Conservation (phyloP, 2,329 filamentous ascomycete genomes). For the Colletotrichum truncatum region DNA sequence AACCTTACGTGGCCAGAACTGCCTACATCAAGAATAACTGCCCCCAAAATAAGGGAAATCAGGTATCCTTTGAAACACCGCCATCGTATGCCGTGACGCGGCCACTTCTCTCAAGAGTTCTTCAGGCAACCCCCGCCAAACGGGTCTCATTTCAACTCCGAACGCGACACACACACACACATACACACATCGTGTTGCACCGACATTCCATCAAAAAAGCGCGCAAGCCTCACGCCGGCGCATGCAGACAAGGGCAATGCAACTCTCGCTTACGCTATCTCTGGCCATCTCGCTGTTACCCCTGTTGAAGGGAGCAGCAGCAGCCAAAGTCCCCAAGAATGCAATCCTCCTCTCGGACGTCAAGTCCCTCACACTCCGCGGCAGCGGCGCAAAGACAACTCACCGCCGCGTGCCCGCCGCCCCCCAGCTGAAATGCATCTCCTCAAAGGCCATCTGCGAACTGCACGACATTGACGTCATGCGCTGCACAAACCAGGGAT, state of each 20-base stretch:
- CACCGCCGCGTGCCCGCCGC: conserved; percentile 80
- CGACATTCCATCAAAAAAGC: too few relatives aligned
- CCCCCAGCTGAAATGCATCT: conserved; percentile 82
- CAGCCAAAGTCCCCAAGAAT: conserved; percentile 49
- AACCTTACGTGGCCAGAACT: not conserved
- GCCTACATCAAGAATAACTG: not conserved
- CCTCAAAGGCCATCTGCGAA: conserved; percentile 69
- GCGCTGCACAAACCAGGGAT: conserved; percentile 89
- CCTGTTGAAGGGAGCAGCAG: conserved; percentile 25
- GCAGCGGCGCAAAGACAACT: conserved; percentile 70
- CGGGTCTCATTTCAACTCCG: not conserved
- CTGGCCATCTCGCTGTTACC: conserved; percentile 29
- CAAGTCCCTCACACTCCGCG: conserved; percentile 80
- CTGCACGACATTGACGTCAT: conserved; percentile 82
- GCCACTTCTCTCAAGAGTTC: not conserved
- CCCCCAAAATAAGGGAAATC: not conserved
- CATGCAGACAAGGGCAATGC: conserved; percentile 37
- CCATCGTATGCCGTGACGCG: not conserved
- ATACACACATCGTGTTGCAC: too few relatives aligned
- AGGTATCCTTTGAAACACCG: not conserved
- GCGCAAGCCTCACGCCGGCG: too few relatives aligned
- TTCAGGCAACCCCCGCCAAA: not conserved
- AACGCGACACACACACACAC: not conserved
- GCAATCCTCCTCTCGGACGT: conserved; percentile 71
- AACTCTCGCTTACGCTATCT: conserved; percentile 33